Evolutionary conservation across 2,329 filamentous ascomycete species (phyloP), one percentile per base, ranked within the genome.

Genomic region (Meredithiella fracta): DNA sequence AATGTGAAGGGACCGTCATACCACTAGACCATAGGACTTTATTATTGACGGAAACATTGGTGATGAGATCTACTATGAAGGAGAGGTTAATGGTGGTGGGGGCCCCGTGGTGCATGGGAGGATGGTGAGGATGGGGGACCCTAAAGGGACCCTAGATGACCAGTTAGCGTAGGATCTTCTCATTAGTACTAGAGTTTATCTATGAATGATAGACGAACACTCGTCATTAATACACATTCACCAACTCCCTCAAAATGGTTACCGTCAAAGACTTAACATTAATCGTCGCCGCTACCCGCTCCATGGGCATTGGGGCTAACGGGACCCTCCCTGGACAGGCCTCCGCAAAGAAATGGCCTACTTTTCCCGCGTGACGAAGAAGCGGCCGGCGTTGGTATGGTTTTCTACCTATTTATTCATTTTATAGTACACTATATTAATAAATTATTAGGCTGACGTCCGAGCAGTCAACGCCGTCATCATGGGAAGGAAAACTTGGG

Each of bases 401-500:
- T 14, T 49, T 26, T 49, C 17, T 49, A 11, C 8, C 20, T 44
- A 22, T 20, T 44, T 44, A n/a, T 44, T 51, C 50, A 9, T 37
- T 40, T 22, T 51, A 15, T 15, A 14, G 17, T 1, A 6, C 9
- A 7, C 17, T n/a, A n/a, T n/a, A 20, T 26, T 51, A 17, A 37
- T 5, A 14, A 25, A 22, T 25, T 26, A 38, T 26, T 50, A 22
- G 50, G 7, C 51, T 70, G 68, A 59, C 64, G 3, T 62, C 68
- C 1, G 58, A 0, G 62, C 70, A 44, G 58, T 71, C 61, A 91
- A 90, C 67, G 85, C 86, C 17, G 86, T 97, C 53, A 84, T 98
- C 62, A 98, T 98, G 92, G 92, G 92, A 59, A 85, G 92, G 65
- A 96, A 94, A 69, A 98, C 92, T 0, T 98, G 91, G 83, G 88